Evolutionary conservation across 257 asterid species (phyloP).

Genomic region (Solanum bulbocastanum): DNA sequence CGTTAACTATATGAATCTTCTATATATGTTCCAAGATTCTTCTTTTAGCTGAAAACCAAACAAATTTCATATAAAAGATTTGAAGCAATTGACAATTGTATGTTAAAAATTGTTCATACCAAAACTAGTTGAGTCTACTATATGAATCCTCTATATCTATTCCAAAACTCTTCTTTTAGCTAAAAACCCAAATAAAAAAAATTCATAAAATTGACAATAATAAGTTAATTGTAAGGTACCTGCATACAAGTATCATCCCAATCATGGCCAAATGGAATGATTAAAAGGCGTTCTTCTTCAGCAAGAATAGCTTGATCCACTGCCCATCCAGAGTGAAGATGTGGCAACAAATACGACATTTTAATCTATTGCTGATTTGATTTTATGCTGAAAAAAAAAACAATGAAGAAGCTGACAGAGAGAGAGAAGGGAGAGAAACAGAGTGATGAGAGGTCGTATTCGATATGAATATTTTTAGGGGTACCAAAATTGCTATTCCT

Average conservation of each 20-base stretch:
- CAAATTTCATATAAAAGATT: background rate
- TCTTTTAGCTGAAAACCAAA: background rate
- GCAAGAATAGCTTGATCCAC: conserved; percentile 91
- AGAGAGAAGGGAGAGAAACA: too few relatives aligned
- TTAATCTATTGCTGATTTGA: background rate
- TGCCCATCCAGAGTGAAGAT: conserved; percentile 96
- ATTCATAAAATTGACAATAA: background rate
- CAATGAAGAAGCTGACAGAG: background rate
- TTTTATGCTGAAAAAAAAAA: background rate
- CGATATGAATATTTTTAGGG: background rate
- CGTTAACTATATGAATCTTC: background rate
- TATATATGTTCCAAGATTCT: background rate
- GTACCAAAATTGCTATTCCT: too few relatives aligned
- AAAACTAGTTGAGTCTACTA: background rate
- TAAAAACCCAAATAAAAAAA: background rate
- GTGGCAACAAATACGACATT: conserved; percentile 87
- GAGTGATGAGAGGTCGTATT: background rate
- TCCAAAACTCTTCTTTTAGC: background rate
- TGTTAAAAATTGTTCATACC: background rate
- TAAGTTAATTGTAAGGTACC: conserved; percentile 16
- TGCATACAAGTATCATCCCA: conserved; percentile 99
- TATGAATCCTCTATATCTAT: background rate
- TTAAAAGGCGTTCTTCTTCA: conserved; percentile 91
- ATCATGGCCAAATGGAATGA: conserved; percentile 90
- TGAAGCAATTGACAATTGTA: background rate